These are phyloP conservation scores for Hericium alpestre DNA, from an alignment of 768 basidiomycete species.

Conservation along the genomic window DNA sequence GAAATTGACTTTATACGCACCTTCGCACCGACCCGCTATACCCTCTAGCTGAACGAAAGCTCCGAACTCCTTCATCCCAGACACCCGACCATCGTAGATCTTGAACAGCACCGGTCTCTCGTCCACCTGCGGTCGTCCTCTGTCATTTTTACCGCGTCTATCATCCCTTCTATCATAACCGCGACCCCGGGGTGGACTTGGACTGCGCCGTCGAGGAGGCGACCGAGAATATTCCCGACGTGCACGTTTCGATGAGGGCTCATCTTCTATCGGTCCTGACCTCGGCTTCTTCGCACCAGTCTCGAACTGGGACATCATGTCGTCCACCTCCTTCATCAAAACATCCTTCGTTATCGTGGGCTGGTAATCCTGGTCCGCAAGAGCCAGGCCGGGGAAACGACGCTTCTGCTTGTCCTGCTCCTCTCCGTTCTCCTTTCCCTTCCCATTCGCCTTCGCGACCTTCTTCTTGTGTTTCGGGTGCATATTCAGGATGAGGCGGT, in stretches of 20 bases:
- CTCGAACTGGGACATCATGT: constrained; percentile 71
- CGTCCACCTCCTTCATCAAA: constrained; percentile 81
- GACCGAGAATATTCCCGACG: constrained; percentile 33
- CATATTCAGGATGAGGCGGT: constrained; percentile 87
- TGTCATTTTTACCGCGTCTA: constrained; percentile 23
- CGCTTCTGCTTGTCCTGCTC: constrained; percentile 74
- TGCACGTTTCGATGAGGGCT: constrained; percentile 46
- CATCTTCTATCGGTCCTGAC: constrained; percentile 24
- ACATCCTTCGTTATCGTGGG: constrained; percentile 62
- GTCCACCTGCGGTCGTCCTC: constrained; percentile 43
- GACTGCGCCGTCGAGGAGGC: constrained; percentile 39
- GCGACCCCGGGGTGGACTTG: constrained; percentile 51
- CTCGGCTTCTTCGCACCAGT: constrained; percentile 54
- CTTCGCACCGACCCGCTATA: constrained; percentile 76
- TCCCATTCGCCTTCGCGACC: constrained; percentile 29
- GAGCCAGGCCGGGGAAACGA: constrained; percentile 81
- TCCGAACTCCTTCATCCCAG: constrained; percentile 88
- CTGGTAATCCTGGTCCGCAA: constrained; percentile 64
- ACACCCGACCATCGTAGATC: constrained; percentile 83
- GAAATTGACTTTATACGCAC: constrained; percentile 34
- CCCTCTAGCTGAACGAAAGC: constrained; percentile 90
- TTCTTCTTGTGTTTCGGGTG: constrained; percentile 88
- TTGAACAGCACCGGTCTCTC: constrained; percentile 86
- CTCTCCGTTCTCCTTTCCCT: constrained; percentile 22
- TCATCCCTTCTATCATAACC: constrained; percentile 35